Base-by-base conservation (phyloP, 257 asterid species). In the Solanum piurae region DNA sequence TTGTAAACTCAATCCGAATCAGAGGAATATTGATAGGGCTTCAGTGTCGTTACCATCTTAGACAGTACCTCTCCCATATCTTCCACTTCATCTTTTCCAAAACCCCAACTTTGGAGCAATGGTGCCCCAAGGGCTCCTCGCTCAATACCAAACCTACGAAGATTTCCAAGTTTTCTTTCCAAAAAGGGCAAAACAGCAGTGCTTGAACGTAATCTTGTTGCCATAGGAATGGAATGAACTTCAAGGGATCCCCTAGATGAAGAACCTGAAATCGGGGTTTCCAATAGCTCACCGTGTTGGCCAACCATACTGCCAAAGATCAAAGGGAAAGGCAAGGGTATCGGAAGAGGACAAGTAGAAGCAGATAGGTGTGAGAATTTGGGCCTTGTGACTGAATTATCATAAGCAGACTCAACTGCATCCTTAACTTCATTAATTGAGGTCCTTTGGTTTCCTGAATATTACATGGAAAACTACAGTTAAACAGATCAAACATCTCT, bases 261-360 rank as follows among this genome's bases (percentile, higher is more conserved):
- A 72, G 92, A 64, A 74, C 77, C 89, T 38, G 93, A 75, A 83
- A 86, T 36, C 7, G 98, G 93, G 58, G 88, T 84, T 33, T 85
- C 89, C 88, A 90, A 87, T 29, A 96, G 91, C 93, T 95, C 96
- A 5, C 99, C 99, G 12, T 90, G 83, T 84, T 86, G 93, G 55
- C 98, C 98, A 86, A 97, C 89, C 46, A 72, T 88, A 86, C 87
- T 91, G 29, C 95, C 90, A 73, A 97, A 95, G 90, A 97, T 91
- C 25, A 95, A 90, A 83, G 99, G 99, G 88, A 94, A 97, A 36
- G 99, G 98, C 88, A 97, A 86, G 8, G 99, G 99, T 86, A 97
- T 91, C 1, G 99, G 99, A 83, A 97, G 98, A 86, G 99, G 99
- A 42, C 94, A 93, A 25, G 92, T 92, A 55, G 99, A 89, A 83